Evolutionary conservation across 345 rosid genomes (phyloP), one percentile per base, ranked within the genome.

Genomic region (Litchi chinensis): DNA sequence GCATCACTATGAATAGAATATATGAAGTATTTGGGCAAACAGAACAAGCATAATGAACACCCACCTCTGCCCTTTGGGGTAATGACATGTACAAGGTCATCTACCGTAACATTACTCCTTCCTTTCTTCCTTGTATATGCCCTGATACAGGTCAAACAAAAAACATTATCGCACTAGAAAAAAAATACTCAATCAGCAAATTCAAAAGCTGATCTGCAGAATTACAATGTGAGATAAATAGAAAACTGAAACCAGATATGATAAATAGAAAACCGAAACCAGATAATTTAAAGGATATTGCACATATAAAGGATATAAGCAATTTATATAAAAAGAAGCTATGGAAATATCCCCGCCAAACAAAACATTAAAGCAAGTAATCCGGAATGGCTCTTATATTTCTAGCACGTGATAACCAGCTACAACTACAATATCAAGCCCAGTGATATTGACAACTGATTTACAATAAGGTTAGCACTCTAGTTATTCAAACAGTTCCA

Each of bases 61-160:
- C 7, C 48, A 92, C 98, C 97, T 92, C 98, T 91, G 82, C 97
- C 98, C 85, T 89, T 90, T 1, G 97, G 95, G 24, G 97, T 91
- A 62, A 95, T 91, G 26, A 86, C 89, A 77, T 90, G 88, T 26
- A 93, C 86, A 41, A 95, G 93, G 74, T 93, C 97, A 84, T 95
- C 98, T 24, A 93, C 89, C 11, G 92, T 90, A 15, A 93, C 93
- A 75, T 89, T 90, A 79, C 86, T 91, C 81, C 91, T 88, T 18
- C 95, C 97, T 82, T 91, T 91, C 88, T 94, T 88, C 91, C 85
- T 88, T 54, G 82, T 82, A 83, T 87, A 90, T 75, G 89, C 93
- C 91, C 96, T 95, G 59, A 70, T 79, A 43, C 24, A 75, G 65
- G 75, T 64, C 10, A 48, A 37, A 64, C 6, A 26, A 32, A 32